A percentile compares a stretch with the other conserved stretches of the same genome.
Conservation (phyloP, 176 grass and related monocot genomes). For the Carex cristatella region DNA sequence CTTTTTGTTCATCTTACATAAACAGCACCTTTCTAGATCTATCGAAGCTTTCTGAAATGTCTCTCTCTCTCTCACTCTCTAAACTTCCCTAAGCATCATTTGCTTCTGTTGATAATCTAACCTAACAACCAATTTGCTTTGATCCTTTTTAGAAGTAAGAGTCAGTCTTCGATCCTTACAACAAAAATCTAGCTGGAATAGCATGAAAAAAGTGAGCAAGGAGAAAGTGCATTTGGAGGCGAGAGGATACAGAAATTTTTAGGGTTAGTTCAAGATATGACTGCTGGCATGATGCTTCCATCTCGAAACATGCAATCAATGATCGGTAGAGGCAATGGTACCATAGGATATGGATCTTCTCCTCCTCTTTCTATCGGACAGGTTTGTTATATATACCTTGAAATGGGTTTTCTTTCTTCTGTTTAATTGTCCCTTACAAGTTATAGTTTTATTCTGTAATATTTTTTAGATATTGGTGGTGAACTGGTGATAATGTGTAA, state of each 20-base stretch:
- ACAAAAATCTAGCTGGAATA: slow-evolving; percentile 5
- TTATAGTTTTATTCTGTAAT: slow-evolving; percentile 4
- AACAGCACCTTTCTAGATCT: slow-evolving; percentile 12
- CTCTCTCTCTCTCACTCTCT: background rate
- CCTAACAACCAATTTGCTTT: slow-evolving; percentile 14
- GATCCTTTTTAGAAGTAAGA: background rate
- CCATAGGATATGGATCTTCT: slow-evolving; percentile 38
- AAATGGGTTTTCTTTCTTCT: background rate
- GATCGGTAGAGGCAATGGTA: slow-evolving; percentile 46
- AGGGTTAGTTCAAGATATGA: slow-evolving; percentile 37
- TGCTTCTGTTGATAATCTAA: background rate
- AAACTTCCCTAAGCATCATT: background rate
- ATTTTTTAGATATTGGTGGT: background rate
- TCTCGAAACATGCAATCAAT: slow-evolving; percentile 54
- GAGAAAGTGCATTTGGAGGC: background rate
- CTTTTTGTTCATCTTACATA: background rate
- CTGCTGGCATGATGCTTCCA: slow-evolving; percentile 76
- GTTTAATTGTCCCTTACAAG: background rate
- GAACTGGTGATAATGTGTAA: background rate
- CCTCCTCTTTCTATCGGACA: slow-evolving; percentile 67
- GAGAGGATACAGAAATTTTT: slow-evolving; percentile 2
- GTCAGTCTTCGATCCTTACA: background rate
- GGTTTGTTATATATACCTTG: slow-evolving; percentile 28
- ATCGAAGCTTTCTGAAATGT: background rate
- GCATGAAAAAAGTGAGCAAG: background rate